Evolutionary conservation across 2,329 filamentous ascomycete species (phyloP).

Genomic region (Berkeleyomyces rouxiae): DNA sequence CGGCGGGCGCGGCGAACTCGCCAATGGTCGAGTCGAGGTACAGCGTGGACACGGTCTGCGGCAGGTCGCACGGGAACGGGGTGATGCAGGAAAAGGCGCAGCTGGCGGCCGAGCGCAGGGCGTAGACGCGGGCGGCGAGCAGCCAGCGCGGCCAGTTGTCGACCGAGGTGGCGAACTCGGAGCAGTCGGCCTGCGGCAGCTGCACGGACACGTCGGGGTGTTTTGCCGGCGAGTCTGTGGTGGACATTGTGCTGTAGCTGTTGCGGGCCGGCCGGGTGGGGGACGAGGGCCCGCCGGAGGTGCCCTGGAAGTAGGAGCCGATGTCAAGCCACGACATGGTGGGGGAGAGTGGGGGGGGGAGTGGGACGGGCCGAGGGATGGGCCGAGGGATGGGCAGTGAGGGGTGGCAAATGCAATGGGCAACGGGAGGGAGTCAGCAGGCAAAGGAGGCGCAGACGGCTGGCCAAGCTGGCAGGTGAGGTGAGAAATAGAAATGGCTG

Average conservation of each 20-base stretch:
- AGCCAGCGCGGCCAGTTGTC: constrained; percentile 29
- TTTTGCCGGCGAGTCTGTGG: neutral
- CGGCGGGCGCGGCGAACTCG: constrained; percentile 21
- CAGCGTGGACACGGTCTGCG: constrained; percentile 15
- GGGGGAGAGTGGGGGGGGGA: neutral
- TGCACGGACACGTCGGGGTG: neutral
- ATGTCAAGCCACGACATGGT: constrained; percentile 8
- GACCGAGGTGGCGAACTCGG: constrained; percentile 29
- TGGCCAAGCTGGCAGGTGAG: too few relatives aligned
- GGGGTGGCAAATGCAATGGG: too few relatives aligned
- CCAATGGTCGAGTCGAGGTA: constrained; percentile 28
- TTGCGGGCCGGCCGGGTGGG: constrained; percentile 2
- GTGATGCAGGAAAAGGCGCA: constrained; percentile 22
- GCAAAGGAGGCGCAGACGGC: too few relatives aligned
- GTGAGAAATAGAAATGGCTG: too few relatives aligned
- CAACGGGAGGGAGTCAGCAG: too few relatives aligned
- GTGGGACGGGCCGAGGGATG: neutral
- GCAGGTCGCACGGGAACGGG: neutral
- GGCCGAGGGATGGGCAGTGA: neutral
- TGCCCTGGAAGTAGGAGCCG: constrained; percentile 10
- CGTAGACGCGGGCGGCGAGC: constrained; percentile 26
- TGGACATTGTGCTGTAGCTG: constrained; percentile 6
- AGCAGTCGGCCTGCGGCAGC: constrained; percentile 12
- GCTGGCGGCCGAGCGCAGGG: constrained; percentile 28
- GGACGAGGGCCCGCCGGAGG: constrained; percentile 4